phyloP scores from a whole-genome alignment of 2,329 filamentous ascomycete genomes.

The Fusarium protoensiforme region DNA sequence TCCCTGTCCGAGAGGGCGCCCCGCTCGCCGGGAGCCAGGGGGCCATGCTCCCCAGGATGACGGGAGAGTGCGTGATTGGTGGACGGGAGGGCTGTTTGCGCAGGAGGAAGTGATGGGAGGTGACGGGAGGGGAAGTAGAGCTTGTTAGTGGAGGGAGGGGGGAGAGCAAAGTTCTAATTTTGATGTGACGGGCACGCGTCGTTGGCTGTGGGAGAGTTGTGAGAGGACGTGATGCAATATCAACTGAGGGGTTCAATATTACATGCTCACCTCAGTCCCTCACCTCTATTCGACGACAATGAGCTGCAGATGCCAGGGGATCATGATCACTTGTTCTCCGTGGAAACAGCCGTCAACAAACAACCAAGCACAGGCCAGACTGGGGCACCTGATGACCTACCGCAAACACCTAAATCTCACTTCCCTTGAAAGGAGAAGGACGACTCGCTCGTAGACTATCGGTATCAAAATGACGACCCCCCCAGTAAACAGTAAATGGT shows the following conservation, averaged over 20 bases:
- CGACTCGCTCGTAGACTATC: slow-evolving; percentile 1
- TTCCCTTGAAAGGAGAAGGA: background rate
- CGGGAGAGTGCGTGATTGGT: slow-evolving; percentile 43
- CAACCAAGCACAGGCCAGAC: slow-evolving; percentile 33
- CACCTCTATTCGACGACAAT: background rate
- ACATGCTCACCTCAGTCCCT: background rate
- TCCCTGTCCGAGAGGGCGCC: slow-evolving; percentile 30
- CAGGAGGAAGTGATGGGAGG: slow-evolving; percentile 22
- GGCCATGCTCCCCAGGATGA: slow-evolving; percentile 41
- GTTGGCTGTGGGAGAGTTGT: background rate
- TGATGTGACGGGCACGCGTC: background rate
- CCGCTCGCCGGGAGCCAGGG: slow-evolving; percentile 40
- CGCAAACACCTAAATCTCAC: background rate
- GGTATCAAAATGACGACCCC: background rate
- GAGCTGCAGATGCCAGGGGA: background rate
- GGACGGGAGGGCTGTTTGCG: slow-evolving; percentile 4
- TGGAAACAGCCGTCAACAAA: slow-evolving; percentile 16
- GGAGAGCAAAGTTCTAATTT: background rate
- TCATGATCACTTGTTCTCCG: slow-evolving; percentile 1
- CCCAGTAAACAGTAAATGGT: background rate
- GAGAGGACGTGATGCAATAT: background rate
- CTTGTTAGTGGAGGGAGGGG: slow-evolving; percentile 14
- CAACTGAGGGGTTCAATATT: background rate
- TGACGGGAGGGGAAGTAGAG: slow-evolving; percentile 16
- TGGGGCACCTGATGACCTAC: background rate